Evolutionary conservation across 306 rosid genomes (phyloP), one percentile per base, ranked within the genome.

Genomic region (Malus asiatica): DNA sequence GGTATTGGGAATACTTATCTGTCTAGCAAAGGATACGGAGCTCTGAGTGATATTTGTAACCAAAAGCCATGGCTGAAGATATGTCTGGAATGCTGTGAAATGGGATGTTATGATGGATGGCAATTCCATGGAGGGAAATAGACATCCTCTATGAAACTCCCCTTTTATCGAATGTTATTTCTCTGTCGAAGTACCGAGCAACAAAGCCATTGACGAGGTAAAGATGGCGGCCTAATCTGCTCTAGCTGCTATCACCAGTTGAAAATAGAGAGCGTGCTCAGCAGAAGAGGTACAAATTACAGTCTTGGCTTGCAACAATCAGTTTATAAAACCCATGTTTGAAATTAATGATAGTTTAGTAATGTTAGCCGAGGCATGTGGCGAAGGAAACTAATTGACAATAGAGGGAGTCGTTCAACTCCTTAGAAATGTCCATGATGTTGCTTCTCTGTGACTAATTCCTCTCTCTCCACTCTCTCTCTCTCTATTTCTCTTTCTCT

Each of bases 101-200:
- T 81, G 67, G 84, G 84, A 27, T 81, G 84, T 59, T 68, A 81
- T 58, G 84, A 81, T 72, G 84, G 81, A 59, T 81, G 84, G 84
- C 81, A 76, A 72, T 77, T 81, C 77, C 84, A 81, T 72, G n/a
- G 70, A 55, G 48, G n/a, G 70, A 55, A 30, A 32, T 70, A 18
- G 74, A 30, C 11, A 11, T 51, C 45, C 25, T 30, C 59, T n/a
- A 6, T 46, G 59, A 69, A 29, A 18, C 16, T 9, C 23, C 55
- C 51, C 53, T 18, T 25, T 67, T 20, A 11, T n/a, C 53, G 22
- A 18, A 66, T 6, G 55, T 42, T 42, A 13, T 13, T 20, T 58
- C 66, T 67, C 11, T 46, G 19, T 46, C 58, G 8, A 22, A 51
- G 57, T 51, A 15, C 16, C 19, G 6, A 51, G 57, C 57, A 51